Conservation (phyloP, 352 stramenopile species). For the Pythium brachiatum region DNA sequence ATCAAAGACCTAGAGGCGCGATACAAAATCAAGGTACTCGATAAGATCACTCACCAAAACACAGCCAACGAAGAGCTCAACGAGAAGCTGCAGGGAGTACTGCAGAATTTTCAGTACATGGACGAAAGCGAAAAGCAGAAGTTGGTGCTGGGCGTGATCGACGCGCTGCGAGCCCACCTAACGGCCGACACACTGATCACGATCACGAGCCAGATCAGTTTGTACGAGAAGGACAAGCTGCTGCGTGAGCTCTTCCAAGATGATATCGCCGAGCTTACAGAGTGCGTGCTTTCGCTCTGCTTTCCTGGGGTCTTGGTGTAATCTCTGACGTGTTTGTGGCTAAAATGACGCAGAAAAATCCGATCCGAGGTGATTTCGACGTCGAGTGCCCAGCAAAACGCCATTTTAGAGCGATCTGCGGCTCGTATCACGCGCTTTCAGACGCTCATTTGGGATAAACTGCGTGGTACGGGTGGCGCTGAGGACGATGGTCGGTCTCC, state of each 20-base stretch:
- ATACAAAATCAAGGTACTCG: conserved; percentile 47
- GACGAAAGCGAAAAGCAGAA: conserved; percentile 53
- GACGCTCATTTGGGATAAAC: conserved; percentile 33
- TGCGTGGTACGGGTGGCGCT: conserved; percentile 15
- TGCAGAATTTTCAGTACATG: conserved; percentile 63
- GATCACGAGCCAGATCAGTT: conserved; percentile 54
- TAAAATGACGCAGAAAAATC: conserved; percentile 37
- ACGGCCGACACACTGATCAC: conserved; percentile 41
- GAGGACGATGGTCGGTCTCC: neutral
- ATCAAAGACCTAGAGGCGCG: conserved; percentile 50
- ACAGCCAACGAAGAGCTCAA: conserved; percentile 43
- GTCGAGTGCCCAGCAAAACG: conserved; percentile 56
- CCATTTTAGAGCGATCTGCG: conserved; percentile 56
- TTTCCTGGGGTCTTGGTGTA: neutral
- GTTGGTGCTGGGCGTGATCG: conserved; percentile 47
- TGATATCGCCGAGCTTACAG: conserved; percentile 49
- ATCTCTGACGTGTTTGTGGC: neutral
- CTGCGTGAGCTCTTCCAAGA: conserved; percentile 48
- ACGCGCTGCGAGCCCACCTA: conserved; percentile 45
- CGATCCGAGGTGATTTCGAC: conserved; percentile 44
- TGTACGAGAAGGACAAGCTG: conserved; percentile 58
- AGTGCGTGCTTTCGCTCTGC: conserved; percentile 29
- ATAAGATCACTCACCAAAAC: conserved; percentile 51
- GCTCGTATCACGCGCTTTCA: conserved; percentile 62
- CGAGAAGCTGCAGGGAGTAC: conserved; percentile 43